phyloP scores from a whole-genome alignment of 2,329 filamentous ascomycete species.

The Diaporthe amygdali region DNA sequence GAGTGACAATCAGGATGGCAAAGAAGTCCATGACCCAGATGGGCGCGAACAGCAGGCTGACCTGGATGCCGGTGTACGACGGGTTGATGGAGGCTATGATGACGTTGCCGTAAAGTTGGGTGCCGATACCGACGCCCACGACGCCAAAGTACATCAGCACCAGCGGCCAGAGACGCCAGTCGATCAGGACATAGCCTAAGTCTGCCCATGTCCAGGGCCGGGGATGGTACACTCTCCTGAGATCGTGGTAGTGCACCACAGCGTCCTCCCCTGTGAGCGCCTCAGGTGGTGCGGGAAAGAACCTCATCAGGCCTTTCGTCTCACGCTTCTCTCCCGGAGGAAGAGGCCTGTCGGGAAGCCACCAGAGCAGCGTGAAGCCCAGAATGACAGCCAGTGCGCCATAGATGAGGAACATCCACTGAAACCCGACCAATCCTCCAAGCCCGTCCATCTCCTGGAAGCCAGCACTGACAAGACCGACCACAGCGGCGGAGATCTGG shows the following conservation, averaged over 20 bases:
- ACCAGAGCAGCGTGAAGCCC: conserved; percentile 80
- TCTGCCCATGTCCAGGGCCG: conserved; percentile 76
- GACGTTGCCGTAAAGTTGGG: conserved; percentile 85
- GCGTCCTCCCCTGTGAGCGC: conserved; percentile 80
- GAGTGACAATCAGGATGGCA: conserved; percentile 84
- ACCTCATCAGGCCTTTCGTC: conserved; percentile 60
- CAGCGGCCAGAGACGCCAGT: conserved; percentile 89
- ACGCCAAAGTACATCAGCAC: conserved; percentile 94
- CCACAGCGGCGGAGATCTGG: conserved; percentile 87
- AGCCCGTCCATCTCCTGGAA: conserved; percentile 90
- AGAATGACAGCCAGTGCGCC: conserved; percentile 76
- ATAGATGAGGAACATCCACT: conserved; percentile 93
- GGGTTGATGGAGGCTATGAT: conserved; percentile 84
- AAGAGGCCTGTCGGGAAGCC: conserved; percentile 84
- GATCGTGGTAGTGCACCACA: conserved; percentile 79
- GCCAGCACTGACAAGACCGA: conserved; percentile 86
- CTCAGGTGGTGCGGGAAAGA: conserved; percentile 71
- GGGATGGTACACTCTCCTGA: conserved; percentile 80
- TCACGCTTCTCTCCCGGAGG: conserved; percentile 69
- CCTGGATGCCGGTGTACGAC: conserved; percentile 71
- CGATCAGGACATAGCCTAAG: conserved; percentile 71
- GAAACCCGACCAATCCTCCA: conserved; percentile 78
- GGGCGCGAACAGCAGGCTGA: conserved; percentile 85
- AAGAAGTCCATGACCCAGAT: conserved; percentile 95
- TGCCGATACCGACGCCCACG: conserved; percentile 89